These are phyloP conservation scores for Irineochytrium annulatum DNA, from an alignment of 192 early-diverging fungal genomes.

Conservation along the genomic window DNA sequence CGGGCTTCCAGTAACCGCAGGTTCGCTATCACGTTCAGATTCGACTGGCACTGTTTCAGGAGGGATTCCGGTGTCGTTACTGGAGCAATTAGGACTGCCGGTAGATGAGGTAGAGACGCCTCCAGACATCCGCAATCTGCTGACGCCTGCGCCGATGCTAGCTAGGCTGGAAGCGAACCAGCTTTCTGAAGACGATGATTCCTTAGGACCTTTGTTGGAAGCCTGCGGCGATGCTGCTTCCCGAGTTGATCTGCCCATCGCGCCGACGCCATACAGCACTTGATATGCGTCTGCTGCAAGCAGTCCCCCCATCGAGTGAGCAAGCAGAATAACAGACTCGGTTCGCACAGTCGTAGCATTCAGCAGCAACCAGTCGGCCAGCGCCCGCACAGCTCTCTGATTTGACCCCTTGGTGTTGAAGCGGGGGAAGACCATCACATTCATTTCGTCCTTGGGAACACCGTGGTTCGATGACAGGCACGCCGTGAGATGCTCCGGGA, in stretches of 20 bases:
- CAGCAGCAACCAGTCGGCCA: constrained; percentile 28
- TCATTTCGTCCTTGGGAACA: constrained; percentile 11
- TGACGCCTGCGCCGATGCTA: not conserved
- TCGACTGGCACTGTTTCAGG: too few relatives aligned
- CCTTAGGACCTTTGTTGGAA: too few relatives aligned
- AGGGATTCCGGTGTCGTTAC: not conserved
- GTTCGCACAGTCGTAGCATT: constrained; percentile 27
- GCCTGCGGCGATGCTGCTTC: not conserved
- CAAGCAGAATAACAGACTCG: constrained; percentile 38
- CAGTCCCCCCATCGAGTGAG: constrained; percentile 50
- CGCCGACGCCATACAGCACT: constrained; percentile 18
- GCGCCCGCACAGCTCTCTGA: constrained; percentile 14
- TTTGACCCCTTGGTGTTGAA: constrained; percentile 43
- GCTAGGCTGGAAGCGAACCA: not conserved
- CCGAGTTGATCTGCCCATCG: not conserved
- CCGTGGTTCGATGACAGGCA: constrained; percentile 4
- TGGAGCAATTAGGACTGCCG: not conserved
- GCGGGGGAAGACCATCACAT: constrained; percentile 25
- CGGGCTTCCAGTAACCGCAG: too few relatives aligned
- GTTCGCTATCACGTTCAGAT: not conserved
- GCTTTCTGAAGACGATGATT: too few relatives aligned
- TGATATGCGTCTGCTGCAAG: constrained; percentile 38
- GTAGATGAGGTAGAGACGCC: not conserved
- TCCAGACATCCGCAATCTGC: not conserved
- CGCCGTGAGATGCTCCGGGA: constrained; percentile 29